A percentile compares a stretch with the other conserved stretches of the same genome.
Conservation (phyloP, 495 filamentous ascomycete species). For the Symbiotaphrina buchneri region DNA sequence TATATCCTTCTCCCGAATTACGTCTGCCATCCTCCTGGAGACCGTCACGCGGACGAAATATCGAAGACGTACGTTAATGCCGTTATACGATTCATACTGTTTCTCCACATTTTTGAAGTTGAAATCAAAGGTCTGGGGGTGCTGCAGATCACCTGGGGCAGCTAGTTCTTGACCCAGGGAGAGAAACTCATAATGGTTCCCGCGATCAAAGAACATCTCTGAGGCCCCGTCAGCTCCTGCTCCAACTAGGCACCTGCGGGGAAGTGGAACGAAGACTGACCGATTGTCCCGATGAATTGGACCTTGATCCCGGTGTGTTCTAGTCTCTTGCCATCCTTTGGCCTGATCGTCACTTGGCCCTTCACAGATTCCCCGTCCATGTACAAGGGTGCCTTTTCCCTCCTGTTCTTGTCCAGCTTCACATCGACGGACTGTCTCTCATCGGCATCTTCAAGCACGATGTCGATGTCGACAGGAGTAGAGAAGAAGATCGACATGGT, state of each 20-base stretch:
- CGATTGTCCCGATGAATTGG: constrained; percentile 98
- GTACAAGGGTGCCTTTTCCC: constrained; percentile 91
- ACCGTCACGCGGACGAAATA: constrained; percentile 98
- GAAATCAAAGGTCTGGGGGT: constrained; percentile 97
- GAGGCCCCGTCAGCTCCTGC: constrained; percentile 3
- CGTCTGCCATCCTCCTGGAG: constrained; percentile 88
- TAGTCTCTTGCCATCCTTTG: constrained; percentile 94
- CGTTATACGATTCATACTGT: constrained; percentile 98
- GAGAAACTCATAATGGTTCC: constrained; percentile 98
- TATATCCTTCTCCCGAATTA: constrained; percentile 96
- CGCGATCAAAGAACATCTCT: constrained; percentile 99
- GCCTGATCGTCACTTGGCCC: constrained; percentile 78
- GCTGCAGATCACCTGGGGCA: constrained; percentile 88
- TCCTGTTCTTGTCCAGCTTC: constrained; percentile 90
- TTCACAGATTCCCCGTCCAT: constrained; percentile 98
- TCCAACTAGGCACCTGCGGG: neutral
- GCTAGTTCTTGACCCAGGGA: constrained; percentile 90
- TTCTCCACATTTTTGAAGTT: constrained; percentile 99
- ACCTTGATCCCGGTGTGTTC: constrained; percentile 99
- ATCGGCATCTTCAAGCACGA: constrained; percentile 87
- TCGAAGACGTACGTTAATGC: constrained; percentile 95
- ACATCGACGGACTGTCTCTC: constrained; percentile 88
- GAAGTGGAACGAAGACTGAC: constrained; percentile 17
- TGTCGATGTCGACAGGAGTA: constrained; percentile 94
- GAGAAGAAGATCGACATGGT: constrained; percentile 96